These are phyloP conservation scores for Lizonia empirigonia DNA, from an alignment of 2,329 filamentous ascomycete species.

Conservation along the genomic window DNA sequence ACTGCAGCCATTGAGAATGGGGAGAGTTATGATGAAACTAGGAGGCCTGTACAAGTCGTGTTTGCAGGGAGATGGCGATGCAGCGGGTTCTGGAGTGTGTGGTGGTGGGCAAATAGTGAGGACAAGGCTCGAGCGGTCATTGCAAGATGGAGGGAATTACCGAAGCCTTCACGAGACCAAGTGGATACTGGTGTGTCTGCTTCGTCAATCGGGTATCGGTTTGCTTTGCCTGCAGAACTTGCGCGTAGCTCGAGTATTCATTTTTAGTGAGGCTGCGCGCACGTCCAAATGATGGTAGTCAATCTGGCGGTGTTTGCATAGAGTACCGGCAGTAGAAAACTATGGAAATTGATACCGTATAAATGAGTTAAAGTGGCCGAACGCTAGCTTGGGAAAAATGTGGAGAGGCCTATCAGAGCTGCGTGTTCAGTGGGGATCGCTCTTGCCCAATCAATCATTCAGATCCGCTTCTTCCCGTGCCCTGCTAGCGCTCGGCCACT, in stretches of 20 bases:
- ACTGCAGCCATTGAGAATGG: neutral
- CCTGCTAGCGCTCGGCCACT: too few relatives aligned
- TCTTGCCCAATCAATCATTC: too few relatives aligned
- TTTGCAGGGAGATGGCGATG: slow-evolving; percentile 21
- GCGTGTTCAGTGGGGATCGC: too few relatives aligned
- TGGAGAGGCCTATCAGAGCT: too few relatives aligned
- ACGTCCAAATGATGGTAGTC: too few relatives aligned
- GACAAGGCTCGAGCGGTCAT: slow-evolving; percentile 32
- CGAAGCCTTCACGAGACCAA: neutral
- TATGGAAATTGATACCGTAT: neutral
- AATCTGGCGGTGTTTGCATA: neutral
- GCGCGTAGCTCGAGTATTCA: too few relatives aligned
- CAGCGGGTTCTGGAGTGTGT: slow-evolving; percentile 25
- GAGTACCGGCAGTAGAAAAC: neutral
- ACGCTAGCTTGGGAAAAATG: too few relatives aligned
- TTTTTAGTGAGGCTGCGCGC: too few relatives aligned
- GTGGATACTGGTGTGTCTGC: too few relatives aligned
- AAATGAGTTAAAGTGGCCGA: too few relatives aligned
- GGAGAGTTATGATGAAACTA: neutral
- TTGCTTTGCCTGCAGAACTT: too few relatives aligned
- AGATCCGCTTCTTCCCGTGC: too few relatives aligned
- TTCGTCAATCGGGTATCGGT: neutral
- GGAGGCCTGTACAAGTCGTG: neutral
- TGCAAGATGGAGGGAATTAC: slow-evolving; percentile 25
- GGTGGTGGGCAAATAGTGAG: slow-evolving; percentile 36